These are phyloP conservation scores for Colletotrichum falcatum DNA, from an alignment of 2,329 filamentous ascomycete genomes.

Conservation along the genomic window DNA sequence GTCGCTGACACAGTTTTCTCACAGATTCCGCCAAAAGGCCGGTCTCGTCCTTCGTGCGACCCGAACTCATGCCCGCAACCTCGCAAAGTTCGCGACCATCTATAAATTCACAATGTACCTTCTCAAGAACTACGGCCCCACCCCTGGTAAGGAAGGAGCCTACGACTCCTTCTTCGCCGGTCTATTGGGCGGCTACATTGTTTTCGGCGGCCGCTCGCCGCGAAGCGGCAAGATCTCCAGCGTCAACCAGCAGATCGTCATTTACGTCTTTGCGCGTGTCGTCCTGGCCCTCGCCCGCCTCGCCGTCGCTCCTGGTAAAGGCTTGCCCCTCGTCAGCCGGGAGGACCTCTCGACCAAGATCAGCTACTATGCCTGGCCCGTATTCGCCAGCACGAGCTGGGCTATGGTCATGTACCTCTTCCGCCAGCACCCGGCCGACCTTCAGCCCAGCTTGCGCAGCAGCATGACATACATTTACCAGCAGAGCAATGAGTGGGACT, in stretches of 20 bases:
- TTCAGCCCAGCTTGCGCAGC: constrained; percentile 90
- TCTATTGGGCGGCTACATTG: constrained; percentile 88
- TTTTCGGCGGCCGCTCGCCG: constrained; percentile 79
- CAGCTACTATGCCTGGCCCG: constrained; percentile 85
- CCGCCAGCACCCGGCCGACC: constrained; percentile 87
- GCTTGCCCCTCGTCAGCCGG: constrained; percentile 63
- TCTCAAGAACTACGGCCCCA: constrained; percentile 72
- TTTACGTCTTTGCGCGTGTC: constrained; percentile 96
- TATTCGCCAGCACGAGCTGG: constrained; percentile 93
- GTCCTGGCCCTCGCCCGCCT: constrained; percentile 86
- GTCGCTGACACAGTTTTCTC: constrained; percentile 42
- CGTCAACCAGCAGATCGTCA: constrained; percentile 96
- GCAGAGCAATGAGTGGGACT: constrained; percentile 91
- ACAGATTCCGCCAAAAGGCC: constrained; percentile 78
- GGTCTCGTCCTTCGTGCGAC: constrained; percentile 86
- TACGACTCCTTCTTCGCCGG: constrained; percentile 91
- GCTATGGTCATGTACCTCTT: constrained; percentile 96
- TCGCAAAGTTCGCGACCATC: constrained; percentile 89
- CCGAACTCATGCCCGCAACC: constrained; percentile 88
- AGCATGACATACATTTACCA: constrained; percentile 98
- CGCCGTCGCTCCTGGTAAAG: constrained; percentile 74
- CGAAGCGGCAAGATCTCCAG: constrained; percentile 78
- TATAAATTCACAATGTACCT: constrained; percentile 88
- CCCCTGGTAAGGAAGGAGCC: constrained; percentile 73
- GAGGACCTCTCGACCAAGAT: constrained; percentile 61